These are phyloP conservation scores for Fusarium tricinctum DNA, from an alignment of 2,329 filamentous ascomycete genomes.

Conservation along the genomic window DNA sequence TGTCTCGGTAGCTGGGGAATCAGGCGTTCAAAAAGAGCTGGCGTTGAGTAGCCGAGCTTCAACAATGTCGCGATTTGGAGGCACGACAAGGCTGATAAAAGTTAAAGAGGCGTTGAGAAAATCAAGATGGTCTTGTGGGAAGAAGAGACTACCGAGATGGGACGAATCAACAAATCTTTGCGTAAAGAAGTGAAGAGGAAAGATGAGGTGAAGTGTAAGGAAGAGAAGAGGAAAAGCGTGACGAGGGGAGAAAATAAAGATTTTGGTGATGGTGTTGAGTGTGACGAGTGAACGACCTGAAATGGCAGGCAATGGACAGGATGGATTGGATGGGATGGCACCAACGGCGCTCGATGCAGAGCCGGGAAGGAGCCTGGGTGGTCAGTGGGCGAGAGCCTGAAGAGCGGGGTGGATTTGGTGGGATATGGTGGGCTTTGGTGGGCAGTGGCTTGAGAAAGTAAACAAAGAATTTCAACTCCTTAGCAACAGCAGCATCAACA, in stretches of 20 bases:
- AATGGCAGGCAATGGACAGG: constrained; percentile 20
- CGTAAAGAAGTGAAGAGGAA: constrained; percentile 20
- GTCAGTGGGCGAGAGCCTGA: constrained; percentile 1
- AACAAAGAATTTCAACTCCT: constrained; percentile 43
- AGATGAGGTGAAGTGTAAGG: background rate
- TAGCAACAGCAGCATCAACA: constrained; percentile 19
- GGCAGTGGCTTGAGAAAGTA: constrained; percentile 38
- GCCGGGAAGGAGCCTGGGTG: constrained; percentile 15
- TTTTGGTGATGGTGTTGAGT: constrained; percentile 42
- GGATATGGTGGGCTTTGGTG: background rate
- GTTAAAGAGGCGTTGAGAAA: constrained; percentile 21
- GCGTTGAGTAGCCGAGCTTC: background rate
- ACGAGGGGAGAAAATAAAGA: constrained; percentile 24
- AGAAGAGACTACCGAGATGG: constrained; percentile 9
- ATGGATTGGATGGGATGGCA: constrained; percentile 26
- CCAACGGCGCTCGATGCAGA: constrained; percentile 22
- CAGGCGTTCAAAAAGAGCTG: constrained; percentile 7
- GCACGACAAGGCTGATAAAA: constrained; percentile 5
- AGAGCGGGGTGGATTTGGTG: constrained; percentile 17
- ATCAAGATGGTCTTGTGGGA: constrained; percentile 15
- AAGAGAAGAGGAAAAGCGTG: constrained; percentile 5
- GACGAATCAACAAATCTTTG: constrained; percentile 12
- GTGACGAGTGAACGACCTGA: constrained; percentile 23
- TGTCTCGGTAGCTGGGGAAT: constrained; percentile 9
- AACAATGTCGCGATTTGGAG: background rate